Conservation (phyloP, 768 basidiomycete species). For the Lactarius evosmus region DNA sequence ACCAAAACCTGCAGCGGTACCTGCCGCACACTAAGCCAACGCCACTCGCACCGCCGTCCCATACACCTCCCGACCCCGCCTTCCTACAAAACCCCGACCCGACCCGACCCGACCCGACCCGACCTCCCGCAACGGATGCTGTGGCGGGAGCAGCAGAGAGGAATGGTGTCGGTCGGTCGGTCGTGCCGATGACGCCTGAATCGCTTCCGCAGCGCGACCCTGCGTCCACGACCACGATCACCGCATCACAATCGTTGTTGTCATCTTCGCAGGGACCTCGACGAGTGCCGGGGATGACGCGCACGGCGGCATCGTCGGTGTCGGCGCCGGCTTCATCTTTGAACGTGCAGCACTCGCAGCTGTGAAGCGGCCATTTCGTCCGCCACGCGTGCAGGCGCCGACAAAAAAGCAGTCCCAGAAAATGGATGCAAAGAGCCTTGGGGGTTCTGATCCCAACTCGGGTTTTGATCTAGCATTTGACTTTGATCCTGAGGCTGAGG, state of each 20-base stretch:
- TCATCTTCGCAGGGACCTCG: slow-evolving; percentile 8
- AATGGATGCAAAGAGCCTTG: background rate
- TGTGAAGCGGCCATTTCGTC: slow-evolving; percentile 20
- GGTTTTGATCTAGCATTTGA: slow-evolving; percentile 22
- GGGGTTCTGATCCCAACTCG: slow-evolving; percentile 17
- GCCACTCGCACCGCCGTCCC: background rate
- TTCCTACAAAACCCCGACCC: background rate
- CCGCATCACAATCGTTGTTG: background rate
- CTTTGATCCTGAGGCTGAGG: slow-evolving; percentile 20
- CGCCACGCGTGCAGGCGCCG: background rate
- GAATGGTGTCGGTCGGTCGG: background rate
- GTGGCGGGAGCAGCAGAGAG: background rate
- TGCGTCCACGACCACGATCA: background rate
- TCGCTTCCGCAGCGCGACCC: background rate
- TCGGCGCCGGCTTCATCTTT: background rate
- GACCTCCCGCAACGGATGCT: background rate
- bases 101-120: background rate
- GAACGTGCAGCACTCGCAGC: background rate
- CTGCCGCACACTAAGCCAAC: background rate
- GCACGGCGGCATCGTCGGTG: background rate
- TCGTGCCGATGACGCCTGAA: background rate
- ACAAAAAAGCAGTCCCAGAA: background rate
- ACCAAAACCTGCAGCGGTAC: background rate
- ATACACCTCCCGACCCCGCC: background rate
- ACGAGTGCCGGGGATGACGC: slow-evolving; percentile 21